Evolutionary conservation across 345 rosid species (phyloP).

Genomic region (Laguncularia racemosa): DNA sequence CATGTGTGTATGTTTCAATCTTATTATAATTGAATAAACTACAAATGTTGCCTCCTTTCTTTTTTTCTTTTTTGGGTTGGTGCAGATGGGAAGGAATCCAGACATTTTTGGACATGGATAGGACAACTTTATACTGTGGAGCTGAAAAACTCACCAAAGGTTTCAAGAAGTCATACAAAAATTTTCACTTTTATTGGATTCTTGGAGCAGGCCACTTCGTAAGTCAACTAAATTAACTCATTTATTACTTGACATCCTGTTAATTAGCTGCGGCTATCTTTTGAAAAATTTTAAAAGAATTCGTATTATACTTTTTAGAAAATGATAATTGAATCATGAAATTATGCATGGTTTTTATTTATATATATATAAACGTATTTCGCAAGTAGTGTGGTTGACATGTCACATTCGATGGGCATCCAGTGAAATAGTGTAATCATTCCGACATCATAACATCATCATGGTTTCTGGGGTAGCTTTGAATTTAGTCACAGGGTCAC

Average conservation of each 20-base stretch:
- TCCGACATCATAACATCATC: no score
- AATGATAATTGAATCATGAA: no score
- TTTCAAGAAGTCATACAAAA: constrained; percentile 63
- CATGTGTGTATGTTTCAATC: background rate
- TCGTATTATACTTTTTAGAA: no score
- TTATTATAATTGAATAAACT: background rate
- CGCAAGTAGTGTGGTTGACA: background rate
- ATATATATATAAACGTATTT: background rate
- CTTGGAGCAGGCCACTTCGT: constrained; percentile 98
- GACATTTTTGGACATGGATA: constrained; percentile 27
- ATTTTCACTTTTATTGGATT: constrained; percentile 82
- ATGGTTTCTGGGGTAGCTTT: no score
- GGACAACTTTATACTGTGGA: constrained; percentile 57
- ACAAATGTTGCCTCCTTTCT: background rate
- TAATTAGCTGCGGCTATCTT: no score
- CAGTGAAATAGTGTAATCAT: no score
- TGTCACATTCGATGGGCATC: no score
- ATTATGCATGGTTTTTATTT: no score
- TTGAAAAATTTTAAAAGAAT: no score
- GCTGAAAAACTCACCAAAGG: constrained; percentile 43
- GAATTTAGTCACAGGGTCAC: no score
- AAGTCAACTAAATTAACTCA: constrained; percentile 32
- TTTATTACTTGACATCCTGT: no score
- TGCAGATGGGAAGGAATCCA: constrained; percentile 79
- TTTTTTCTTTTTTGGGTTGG: no score